A percentile compares a stretch with the other conserved stretches of the same genome.
phyloP scores from a whole-genome alignment of 2,329 filamentous ascomycete genomes.

The Penicillium sp. region DNA sequence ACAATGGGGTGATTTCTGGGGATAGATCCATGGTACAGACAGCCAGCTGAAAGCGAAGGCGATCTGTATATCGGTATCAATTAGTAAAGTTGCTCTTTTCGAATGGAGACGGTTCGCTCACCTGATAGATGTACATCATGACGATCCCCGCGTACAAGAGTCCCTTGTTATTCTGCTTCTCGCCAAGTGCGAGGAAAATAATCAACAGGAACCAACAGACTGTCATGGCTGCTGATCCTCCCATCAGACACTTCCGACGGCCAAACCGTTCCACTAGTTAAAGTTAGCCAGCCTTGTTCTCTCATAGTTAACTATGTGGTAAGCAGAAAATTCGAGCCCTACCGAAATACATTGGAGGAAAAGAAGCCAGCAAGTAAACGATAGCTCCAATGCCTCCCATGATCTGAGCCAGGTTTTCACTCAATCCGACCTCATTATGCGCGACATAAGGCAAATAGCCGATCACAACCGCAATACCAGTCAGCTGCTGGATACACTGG shows the following conservation, averaged over 20 bases:
- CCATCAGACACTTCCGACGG: neutral
- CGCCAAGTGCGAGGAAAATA: neutral
- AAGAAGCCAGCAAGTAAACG: neutral
- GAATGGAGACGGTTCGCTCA: neutral
- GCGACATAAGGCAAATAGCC: neutral
- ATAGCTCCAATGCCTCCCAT: neutral
- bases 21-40: neutral
- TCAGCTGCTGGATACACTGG: neutral
- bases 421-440: neutral
- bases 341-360: neutral
- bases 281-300: neutral
- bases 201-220: neutral
- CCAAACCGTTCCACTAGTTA: neutral
- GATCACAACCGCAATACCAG: neutral
- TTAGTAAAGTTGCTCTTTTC: neutral
- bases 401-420: neutral
- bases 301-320: neutral
- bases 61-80: neutral
- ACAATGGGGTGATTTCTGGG: neutral
- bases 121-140: slow-evolving; percentile 1
- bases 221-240: neutral
- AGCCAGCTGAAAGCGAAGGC: slow-evolving; percentile 1
- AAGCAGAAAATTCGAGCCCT: neutral
- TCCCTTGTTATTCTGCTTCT: neutral
- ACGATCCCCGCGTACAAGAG: neutral